These are phyloP conservation scores for Metschnikowia noctiluminum DNA, from an alignment of 805 yeast genomes.

Conservation along the genomic window DNA sequence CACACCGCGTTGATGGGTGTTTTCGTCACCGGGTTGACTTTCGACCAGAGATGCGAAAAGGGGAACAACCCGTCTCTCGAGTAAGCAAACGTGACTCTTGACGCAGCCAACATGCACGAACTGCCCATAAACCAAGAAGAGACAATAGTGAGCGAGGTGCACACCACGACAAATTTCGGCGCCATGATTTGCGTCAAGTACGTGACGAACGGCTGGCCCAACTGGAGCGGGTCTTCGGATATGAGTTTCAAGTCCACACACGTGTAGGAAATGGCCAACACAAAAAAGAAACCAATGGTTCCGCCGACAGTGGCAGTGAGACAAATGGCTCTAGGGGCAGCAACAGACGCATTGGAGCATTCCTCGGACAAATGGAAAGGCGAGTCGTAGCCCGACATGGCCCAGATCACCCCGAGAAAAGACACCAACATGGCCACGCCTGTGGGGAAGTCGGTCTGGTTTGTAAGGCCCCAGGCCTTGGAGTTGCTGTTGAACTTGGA, in stretches of 20 bases:
- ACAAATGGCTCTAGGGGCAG: conserved; percentile 67
- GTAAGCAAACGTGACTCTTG: conserved; percentile 64
- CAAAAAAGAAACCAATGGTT: conserved; percentile 51
- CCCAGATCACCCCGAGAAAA: conserved; percentile 63
- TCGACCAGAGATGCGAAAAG: conserved; percentile 45
- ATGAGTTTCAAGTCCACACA: conserved; percentile 47
- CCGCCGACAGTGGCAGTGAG: conserved; percentile 57
- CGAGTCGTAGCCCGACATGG: conserved; percentile 73
- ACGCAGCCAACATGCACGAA: conserved; percentile 60
- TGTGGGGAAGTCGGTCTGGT: conserved; percentile 61
- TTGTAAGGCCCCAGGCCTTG: conserved; percentile 52
- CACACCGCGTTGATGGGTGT: conserved; percentile 68
- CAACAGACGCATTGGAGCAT: conserved; percentile 57
- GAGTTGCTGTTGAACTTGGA: conserved; percentile 49
- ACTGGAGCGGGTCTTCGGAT: conserved; percentile 44
- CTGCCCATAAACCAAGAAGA: conserved; percentile 50
- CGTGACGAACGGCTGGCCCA: conserved; percentile 59
- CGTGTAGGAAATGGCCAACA: conserved; percentile 61
- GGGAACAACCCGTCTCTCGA: conserved; percentile 70
- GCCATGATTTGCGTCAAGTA: conserved; percentile 49
- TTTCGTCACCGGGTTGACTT: conserved; percentile 48
- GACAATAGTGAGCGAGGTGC: conserved; percentile 43
- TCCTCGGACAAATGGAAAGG: conserved; percentile 78
- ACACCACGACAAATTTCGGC: conserved; percentile 37
- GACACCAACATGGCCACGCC: conserved; percentile 57